Evolutionary conservation across 306 rosid species (phyloP), one percentile per base, ranked within the genome.

Genomic region (Fragaria vesca): DNA sequence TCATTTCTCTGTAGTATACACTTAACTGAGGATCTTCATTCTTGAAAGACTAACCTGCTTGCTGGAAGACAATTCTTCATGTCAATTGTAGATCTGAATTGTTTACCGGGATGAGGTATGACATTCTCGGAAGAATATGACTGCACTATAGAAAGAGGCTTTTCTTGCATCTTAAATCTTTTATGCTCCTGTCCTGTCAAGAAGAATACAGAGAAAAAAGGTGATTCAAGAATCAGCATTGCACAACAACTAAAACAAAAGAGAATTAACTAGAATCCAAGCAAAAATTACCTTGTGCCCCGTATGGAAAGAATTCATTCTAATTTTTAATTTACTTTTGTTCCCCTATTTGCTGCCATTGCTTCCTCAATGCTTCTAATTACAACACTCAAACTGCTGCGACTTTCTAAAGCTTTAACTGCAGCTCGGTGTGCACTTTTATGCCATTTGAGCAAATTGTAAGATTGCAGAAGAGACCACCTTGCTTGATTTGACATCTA

Each of bases 401-500:
- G 91, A 42, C 83, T 87, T 87, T 92, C 96, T 88, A 95, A 76
- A 66, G 93, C 98, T 87, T 88, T 89, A 78, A 95, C 87, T n/a
- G 88, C 97, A 78, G 94, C 96, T 83, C 89, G 89, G 86, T 91
- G 96, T 6, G 96, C 96, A 15, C 78, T 79, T 85, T 24, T 91
- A 82, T 95, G 92, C 98, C 93, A 92, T 84, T 92, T 95, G 80
- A 95, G 93, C 82, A 95, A 88, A 89, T 92, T 95, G 85, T 92
- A 95, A 6, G 98, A 92, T 73, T 95, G 97, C 71, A 95, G 75
- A 82, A 95, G 97, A 0, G 97, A 91, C 97, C 98, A 95, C 83
- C 98, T 89, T 80, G 98, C 97, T 80, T 89, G 98, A 83, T 95
- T 95, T 63, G 98, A 88, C 97, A 95, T 95, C 97, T 95, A 86